A percentile compares a stretch with the other conserved stretches of the same genome.
These are phyloP conservation scores for Trichophyton verrucosum DNA, from an alignment of 2,329 filamentous ascomycete species.

Conservation along the genomic window DNA sequence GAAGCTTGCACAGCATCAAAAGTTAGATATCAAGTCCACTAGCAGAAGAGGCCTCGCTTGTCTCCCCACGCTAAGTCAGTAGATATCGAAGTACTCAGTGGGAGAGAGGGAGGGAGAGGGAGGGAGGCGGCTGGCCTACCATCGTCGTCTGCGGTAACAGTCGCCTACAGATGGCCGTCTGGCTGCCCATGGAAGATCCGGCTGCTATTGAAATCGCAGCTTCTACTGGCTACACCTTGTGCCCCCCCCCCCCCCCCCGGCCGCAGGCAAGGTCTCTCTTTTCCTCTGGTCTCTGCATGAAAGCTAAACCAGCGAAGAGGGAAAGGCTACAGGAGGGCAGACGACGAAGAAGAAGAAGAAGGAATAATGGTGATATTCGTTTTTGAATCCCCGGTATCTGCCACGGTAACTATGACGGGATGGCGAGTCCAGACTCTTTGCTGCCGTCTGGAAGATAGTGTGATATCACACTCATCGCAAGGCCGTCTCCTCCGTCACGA, in stretches of 20 bases:
- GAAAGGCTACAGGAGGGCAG: not conserved
- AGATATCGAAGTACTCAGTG: too few species aligned
- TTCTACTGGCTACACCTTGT: not conserved
- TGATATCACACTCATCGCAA: too few species aligned
- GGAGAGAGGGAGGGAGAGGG: too few species aligned
- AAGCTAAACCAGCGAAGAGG: not conserved
- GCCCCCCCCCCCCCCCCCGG: too few species aligned
- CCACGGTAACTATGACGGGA: not conserved
- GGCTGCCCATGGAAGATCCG: not conserved
- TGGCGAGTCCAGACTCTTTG: not conserved
- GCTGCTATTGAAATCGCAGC: not conserved
- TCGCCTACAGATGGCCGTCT: not conserved
- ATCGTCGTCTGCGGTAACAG: not conserved
- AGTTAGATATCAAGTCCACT: too few species aligned
- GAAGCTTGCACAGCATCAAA: not conserved
- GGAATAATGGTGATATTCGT: not conserved
- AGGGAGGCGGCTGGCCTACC: not conserved
- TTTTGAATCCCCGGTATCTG: not conserved
- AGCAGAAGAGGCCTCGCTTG: too few species aligned
- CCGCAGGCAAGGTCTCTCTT: not conserved
- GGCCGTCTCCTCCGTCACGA: too few species aligned
- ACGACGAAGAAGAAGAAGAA: not conserved
- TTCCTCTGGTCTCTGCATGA: not conserved
- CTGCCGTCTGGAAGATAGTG: too few species aligned
- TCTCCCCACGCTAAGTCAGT: not conserved